Base-by-base conservation (phyloP, 1,139 yeast species). In the Kodamaea derodonti region DNA sequence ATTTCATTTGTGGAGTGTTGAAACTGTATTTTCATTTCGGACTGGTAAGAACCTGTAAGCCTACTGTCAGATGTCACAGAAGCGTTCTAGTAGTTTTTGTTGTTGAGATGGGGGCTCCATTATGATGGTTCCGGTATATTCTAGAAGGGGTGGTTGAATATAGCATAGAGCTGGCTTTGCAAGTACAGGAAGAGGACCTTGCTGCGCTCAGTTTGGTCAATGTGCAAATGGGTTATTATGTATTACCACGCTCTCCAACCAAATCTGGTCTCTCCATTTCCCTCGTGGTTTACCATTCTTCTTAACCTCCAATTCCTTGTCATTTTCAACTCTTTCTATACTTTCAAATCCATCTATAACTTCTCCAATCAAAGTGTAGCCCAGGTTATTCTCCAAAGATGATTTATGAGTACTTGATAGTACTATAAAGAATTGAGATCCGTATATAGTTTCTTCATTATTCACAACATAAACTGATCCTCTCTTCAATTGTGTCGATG, bases 401-500 rank as follows among this genome's bases (percentile, higher is more conserved):
- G 33, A 39, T 11, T 34, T 20, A 32, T 52, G 46, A 16, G 36
- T 24, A 4, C 39, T 46, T 6, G 51, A 43, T 9, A 55, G 40
- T 4, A 46, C 43, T 8, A 55, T 36, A 39, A 55, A 53, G 33
- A 53, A 53, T 33, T 55, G 60, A 3, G 58, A 54, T 2, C 38
- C 38, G 13, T 41, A 40, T 8, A 22, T 18, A 4, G 32, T 28
- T 4, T 39, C 35, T 1, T 31, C 23, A 25, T 42, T 45, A 24
- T 47, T 46, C n/a, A 50, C 46, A 2, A 50, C 35, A 25, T 45
- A 44, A 11, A 54, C 40, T 14, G 49, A 34, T 9, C 58, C 59
- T 31, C 54, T 34, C 18, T 29, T 33, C 20, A 39, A 20, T 9
- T 16, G 17, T n/a, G 27, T 33, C 13, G 14, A 11, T 10, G 23